Base-by-base conservation (phyloP, 805 yeast species). In the Metschnikowia dekortorum region DNA sequence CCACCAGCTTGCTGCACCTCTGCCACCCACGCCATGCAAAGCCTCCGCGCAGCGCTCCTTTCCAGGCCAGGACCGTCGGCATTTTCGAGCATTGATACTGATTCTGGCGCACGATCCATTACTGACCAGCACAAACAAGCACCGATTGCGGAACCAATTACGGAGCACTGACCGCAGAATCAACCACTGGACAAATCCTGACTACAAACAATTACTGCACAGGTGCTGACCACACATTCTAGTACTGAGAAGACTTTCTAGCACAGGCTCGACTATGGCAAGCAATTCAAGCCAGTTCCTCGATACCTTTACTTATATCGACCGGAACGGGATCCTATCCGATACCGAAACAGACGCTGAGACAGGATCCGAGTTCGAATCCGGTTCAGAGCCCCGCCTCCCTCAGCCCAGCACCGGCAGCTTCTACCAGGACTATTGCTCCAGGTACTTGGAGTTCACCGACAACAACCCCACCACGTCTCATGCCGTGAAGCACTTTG, bases 381-480 rank as follows among this genome's bases (percentile, higher is more conserved):
- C 36, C 26, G 28, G 14, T 3, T 13, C 44, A 13, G 14, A 11
- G 31, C 10, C 33, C 37, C 9, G 36, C 36, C 5, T 33, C 34
- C 31, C 18, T 8, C 45, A 18, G 3, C 14, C 30, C 30, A 7
- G 22, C 37, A 30, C 13, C 35, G 16, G 8, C 18, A 8, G 37
- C 30, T 22, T 42, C 37, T 33, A 29, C 46, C 34, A 7, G 28
- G 8, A 11, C 1, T 56, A 51, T 47, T 62, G 67, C 16, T 51
- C 53, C 14, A 41, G 57, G 34, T 70, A 68, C 51, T 54, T 71
- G 42, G 50, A 52, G 22, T 70, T 68, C 54, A 69, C 73, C 43
- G 58, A 69, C 46, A 46, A 54, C n/a, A 68, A 68, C 46, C 77
- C 78, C n/a, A 71, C 78, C 3, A 71, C 75, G 2, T 69, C 60